These are phyloP conservation scores for Kodamaea kakaduensis DNA, from an alignment of 805 yeast genomes.

Conservation along the genomic window DNA sequence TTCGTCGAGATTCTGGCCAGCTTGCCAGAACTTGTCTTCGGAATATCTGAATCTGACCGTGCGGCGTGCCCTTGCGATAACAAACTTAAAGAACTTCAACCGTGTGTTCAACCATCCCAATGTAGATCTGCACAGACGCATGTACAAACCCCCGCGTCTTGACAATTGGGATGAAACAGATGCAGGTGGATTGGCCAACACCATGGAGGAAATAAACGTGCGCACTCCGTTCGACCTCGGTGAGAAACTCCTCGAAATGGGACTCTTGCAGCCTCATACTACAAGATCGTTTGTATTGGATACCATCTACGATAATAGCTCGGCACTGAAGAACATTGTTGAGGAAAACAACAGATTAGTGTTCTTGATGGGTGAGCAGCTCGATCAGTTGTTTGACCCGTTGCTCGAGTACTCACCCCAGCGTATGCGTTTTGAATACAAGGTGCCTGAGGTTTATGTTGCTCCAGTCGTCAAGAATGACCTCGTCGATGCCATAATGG, in stretches of 20 bases:
- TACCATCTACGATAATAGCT: conserved; percentile 56
- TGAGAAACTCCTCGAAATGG: conserved; percentile 46
- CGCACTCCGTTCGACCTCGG: conserved; percentile 59
- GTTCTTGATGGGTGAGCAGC: conserved; percentile 72
- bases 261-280: conserved; percentile 51
- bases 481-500: conserved; percentile 47
- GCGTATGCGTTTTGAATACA: conserved; percentile 66
- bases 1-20: conserved; percentile 71
- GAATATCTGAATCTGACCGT: conserved; percentile 53
- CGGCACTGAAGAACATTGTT: conserved; percentile 34
- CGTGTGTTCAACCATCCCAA: conserved; percentile 37
- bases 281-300: conserved; percentile 61
- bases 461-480: conserved; percentile 6
- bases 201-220: conserved; percentile 52
- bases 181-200: conserved; percentile 76
- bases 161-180: conserved; percentile 64
- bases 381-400: conserved; percentile 87
- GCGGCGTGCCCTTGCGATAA: conserved; percentile 71
- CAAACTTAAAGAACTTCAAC: conserved; percentile 64
- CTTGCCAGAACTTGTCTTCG: conserved; percentile 62
- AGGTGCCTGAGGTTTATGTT: conserved; percentile 44
- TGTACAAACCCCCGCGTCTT: background rate
- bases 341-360: conserved; percentile 76
- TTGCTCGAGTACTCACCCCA: conserved; percentile 90
- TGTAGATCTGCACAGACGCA: conserved; percentile 13